Base-by-base conservation (phyloP, 805 yeast species). In the Schizosaccharomyces osmophilus region DNA sequence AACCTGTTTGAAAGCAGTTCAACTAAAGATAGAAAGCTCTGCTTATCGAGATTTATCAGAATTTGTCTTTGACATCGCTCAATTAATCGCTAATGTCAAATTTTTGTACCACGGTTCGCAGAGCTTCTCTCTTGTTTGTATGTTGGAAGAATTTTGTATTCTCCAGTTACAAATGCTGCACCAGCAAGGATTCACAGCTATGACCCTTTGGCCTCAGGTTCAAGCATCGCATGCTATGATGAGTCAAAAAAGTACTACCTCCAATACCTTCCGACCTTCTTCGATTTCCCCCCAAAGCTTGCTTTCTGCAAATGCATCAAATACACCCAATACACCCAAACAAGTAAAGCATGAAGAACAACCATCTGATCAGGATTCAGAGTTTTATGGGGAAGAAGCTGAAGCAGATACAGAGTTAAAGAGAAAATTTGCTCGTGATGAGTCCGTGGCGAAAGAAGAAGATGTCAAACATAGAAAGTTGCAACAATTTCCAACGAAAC, bases 401-500 rank as follows among this genome's bases (percentile, higher is more conserved):
- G 39, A 29, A 32, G 59, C 39, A 32, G 59, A 36, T 11, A 36
- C 59, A 13, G 29, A 32, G 15, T n/a, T n/a, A 15, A 26, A 55
- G 26, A n/a, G 51, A 45, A 45, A 22, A 8, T 55, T 32, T 55
- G 31, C 59, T 22, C 29, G 32, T 8, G 29, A 55, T 19, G 22
- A n/a, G 19, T n/a, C 22, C 1, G 2, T n/a, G 4, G 22, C 63
- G 13, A 55, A 55, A 19, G 58, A 69, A 72, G 29, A 60, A n/a
- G 68, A 65, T 32, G 73, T 83, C 55, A 67, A 66, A 57, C 69
- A 87, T 66, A 78, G 80, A 41, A 83, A 86, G 70, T 78, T 95
- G 68, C 95, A 95, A 36, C 41, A 36, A 22, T 78, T 95, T 67
- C 95, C 96, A 4, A 95, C 95, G 1, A 84, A 87, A 62, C 87